Percentiles rank a stretch among this genome's conserved stretches.
These are phyloP conservation scores for Amaranthus hypochondriacus DNA, from an alignment of 148 eudicot species.

Conservation along the genomic window DNA sequence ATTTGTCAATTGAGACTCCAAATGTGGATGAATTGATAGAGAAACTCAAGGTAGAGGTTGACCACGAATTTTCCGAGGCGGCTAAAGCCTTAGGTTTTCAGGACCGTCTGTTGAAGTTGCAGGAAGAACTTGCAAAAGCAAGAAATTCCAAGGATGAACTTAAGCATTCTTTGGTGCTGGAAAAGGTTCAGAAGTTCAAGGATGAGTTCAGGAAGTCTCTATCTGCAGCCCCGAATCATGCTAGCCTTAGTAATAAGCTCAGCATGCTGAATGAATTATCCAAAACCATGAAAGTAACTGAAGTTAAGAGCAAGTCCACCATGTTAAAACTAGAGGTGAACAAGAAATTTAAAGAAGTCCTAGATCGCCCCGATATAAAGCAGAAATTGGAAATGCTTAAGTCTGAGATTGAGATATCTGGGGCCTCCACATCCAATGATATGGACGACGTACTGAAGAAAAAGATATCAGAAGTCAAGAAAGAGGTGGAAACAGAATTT, in stretches of 20 bases:
- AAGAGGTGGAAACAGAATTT: constrained; percentile 47
- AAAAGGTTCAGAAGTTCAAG: constrained; percentile 55
- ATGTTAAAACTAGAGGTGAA: constrained; percentile 43
- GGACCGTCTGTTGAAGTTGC: constrained; percentile 42
- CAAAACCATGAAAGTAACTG: constrained; percentile 45
- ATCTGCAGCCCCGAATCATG: constrained; percentile 59
- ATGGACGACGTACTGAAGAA: constrained; percentile 45
- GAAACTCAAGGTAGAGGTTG: constrained; percentile 57
- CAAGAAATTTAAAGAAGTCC: constrained; percentile 44
- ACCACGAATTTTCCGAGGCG: constrained; percentile 61
- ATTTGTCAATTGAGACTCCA: constrained; percentile 41
- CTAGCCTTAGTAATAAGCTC: constrained; percentile 52
- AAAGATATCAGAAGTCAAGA: constrained; percentile 42
- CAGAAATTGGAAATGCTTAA: constrained; percentile 55
- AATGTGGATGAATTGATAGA: constrained; percentile 48
- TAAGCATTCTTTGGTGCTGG: constrained; percentile 35
- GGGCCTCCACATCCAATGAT: constrained; percentile 37
- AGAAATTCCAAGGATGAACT: constrained; percentile 50
- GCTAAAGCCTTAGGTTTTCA: constrained; percentile 60
- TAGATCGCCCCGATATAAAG: constrained; percentile 49
- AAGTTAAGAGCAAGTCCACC: constrained; percentile 35
- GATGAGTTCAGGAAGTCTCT: constrained; percentile 54
- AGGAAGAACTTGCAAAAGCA: constrained; percentile 63
- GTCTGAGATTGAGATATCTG: constrained; percentile 53
- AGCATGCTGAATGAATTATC: constrained; percentile 64